Percentiles rank a stretch among this genome's conserved stretches.
phyloP scores from a whole-genome alignment of 495 filamentous ascomycete genomes.

The Neurospora sublineolata region DNA sequence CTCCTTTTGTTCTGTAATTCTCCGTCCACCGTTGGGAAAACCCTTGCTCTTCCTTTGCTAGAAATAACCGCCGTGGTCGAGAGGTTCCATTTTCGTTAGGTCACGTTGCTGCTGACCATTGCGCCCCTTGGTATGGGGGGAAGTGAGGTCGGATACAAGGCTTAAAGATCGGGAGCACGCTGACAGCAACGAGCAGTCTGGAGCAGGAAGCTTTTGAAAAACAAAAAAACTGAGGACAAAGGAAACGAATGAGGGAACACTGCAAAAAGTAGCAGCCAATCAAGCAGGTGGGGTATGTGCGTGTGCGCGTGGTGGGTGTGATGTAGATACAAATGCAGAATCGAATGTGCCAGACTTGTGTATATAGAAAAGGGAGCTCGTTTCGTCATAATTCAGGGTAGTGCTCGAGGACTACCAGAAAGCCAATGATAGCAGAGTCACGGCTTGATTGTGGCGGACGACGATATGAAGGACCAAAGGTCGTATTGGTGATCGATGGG shows the following conservation, averaged over 20 bases:
- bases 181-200: neutral
- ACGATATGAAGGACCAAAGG: neutral
- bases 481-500: neutral
- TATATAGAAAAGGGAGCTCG: neutral
- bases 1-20: neutral
- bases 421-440: neutral
- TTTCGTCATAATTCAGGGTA: neutral
- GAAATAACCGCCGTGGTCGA: neutral
- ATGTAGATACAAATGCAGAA: neutral
- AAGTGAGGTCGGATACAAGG: neutral
- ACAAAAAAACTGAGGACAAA: neutral
- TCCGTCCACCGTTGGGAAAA: neutral
- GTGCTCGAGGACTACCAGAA: neutral
- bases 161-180: neutral
- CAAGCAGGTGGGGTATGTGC: neutral
- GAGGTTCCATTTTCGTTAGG: neutral
- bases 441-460: neutral
- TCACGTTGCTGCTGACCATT: neutral
- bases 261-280: neutral
- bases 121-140: neutral
- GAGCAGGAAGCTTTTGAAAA: neutral
- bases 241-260: neutral
- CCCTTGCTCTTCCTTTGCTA: neutral
- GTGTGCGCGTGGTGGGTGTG: neutral
- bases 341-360: neutral